Conservation (phyloP, 495 filamentous ascomycete genomes). For the Podospora pseudoanserina region DNA sequence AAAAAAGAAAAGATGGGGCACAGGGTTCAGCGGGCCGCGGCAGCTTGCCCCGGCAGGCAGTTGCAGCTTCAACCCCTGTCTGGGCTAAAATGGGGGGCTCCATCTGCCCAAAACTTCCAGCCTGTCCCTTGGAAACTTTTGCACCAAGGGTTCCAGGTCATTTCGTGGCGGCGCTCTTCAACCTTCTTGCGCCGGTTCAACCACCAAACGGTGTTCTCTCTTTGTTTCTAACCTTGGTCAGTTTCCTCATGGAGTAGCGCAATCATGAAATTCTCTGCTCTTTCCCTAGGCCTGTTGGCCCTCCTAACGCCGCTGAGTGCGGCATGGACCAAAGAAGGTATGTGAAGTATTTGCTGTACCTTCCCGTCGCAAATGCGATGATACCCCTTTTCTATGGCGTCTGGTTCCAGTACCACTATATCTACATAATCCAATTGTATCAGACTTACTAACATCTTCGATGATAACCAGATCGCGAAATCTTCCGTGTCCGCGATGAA, state of each 20-base stretch:
- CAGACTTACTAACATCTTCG: conserved; percentile 9
- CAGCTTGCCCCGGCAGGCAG: not conserved
- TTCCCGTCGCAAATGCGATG: not conserved
- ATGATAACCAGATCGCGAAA: conserved; percentile 74
- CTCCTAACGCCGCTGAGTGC: conserved; percentile 58
- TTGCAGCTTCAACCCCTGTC: conserved; percentile 7
- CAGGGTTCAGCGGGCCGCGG: conserved; percentile 1
- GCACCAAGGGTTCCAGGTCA: not conserved
- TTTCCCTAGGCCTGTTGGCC: conserved; percentile 54
- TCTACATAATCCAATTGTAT: not conserved
- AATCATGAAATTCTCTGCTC: conserved; percentile 50
- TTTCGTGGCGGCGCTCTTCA: not conserved
- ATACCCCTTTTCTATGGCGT: not conserved
- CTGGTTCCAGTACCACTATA: not conserved
- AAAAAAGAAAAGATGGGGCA: not conserved
- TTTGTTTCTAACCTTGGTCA: not conserved
- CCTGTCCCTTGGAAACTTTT: conserved; percentile 14
- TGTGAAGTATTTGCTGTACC: conserved; percentile 17
- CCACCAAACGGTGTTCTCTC: not conserved
- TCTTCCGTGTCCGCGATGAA: conserved; percentile 91
- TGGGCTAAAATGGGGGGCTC: conserved; percentile 10
- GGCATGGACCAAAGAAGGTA: conserved; percentile 85
- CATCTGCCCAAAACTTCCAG: conserved; percentile 17
- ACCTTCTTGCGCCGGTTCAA: conserved; percentile 1
- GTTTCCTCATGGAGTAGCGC: conserved; percentile 27